Evolutionary conservation across 805 yeast species (phyloP), one percentile per base, ranked within the genome.

Genomic region (Spathaspora sp.): DNA sequence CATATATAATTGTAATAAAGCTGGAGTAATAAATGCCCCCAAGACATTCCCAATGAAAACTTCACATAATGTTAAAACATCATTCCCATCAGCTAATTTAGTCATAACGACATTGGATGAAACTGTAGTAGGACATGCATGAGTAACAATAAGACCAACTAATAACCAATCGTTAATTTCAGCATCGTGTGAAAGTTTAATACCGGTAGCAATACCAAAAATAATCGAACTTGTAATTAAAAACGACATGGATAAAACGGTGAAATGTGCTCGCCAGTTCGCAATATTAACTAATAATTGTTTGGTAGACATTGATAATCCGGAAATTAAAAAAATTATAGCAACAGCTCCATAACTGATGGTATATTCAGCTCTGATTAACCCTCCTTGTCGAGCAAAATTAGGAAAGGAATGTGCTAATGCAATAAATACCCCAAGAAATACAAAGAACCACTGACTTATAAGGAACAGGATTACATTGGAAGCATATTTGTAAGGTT

Each of bases 51-150:
- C 97, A 32, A 90, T 77, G 52, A 90, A 82, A 9, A 91, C 97
- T 65, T 89, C 96, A 64, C 94, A 85, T 6, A 89, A 72, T 17
- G 96, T 85, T 49, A 90, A 69, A 16, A 86, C 69, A 57, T 82
- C 92, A 66, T 90, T 89, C 8, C 97, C 97, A 57, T 86, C 83
- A 0, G 97, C 96, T 52, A 80, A 80, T 49, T 83, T 78, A 5
- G 97, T 91, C 97, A 91, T 91, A 28, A 91, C 92, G 28, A 91
- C 97, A 64, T 91, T 91, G 1, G 97, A 89, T 0, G 92, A 82
- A 17, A 91, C 96, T 0, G 97, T 91, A 8, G 97, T 91, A 28
- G 97, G 97, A 65, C 96, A 88, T 11, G 93, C 80, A 29, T 89
- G 88, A 1, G 96, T 87, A 45, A 89, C 86, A 17, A 91, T 80